Percentiles rank a stretch among this genome's conserved stretches.
Evolutionary conservation across 176 grass and related monocot species (phyloP).

Genomic region (Bonia amplexicaulis): DNA sequence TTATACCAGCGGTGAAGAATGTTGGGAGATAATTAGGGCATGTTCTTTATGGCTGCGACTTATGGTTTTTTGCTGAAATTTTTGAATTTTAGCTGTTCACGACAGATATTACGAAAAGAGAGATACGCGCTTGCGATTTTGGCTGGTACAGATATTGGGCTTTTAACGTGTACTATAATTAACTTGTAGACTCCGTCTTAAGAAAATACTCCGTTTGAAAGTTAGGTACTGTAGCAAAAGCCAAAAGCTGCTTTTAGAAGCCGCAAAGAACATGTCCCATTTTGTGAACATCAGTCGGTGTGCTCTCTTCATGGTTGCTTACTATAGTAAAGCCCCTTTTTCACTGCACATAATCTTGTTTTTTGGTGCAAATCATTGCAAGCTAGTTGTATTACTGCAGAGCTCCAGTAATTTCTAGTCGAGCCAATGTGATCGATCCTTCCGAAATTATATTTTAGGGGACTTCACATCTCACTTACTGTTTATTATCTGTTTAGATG

Average conservation of each 20-base stretch:
- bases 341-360: neutral
- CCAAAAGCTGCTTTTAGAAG: no score
- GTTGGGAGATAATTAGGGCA: neutral
- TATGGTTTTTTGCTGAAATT: no score
- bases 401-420: neutral
- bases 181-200: no score
- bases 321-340: neutral
- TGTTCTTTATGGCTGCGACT: no score
- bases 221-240: no score
- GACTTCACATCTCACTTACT: neutral
- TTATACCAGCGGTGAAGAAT: conserved; percentile 14
- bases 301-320: neutral
- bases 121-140: no score
- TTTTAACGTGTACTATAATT: no score
- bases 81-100: no score
- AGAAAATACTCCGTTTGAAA: no score
- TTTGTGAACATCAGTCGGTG: neutral
- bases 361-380: neutral
- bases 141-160: no score
- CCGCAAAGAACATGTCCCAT: no score
- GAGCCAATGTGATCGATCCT: neutral
- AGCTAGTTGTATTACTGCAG: neutral
- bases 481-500: neutral
- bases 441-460: neutral
- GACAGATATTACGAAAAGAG: no score